A percentile compares a stretch with the other conserved stretches of the same genome.
These are phyloP conservation scores for Orbilia javanica DNA, from an alignment of 2,329 filamentous ascomycete genomes.

Conservation along the genomic window DNA sequence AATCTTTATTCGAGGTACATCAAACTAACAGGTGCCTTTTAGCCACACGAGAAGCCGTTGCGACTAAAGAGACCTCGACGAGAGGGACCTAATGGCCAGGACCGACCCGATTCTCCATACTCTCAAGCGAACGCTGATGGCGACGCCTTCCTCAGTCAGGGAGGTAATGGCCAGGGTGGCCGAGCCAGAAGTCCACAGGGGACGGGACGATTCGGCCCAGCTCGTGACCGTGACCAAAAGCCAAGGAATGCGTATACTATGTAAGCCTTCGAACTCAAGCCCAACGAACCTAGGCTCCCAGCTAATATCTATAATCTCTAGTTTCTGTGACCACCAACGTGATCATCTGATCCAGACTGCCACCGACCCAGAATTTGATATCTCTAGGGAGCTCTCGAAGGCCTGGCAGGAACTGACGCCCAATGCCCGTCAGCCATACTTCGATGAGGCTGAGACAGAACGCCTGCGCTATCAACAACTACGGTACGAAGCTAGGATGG, in stretches of 20 bases:
- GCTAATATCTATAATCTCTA: conserved; percentile 46
- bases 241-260: conserved; percentile 63
- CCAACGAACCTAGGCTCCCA: no score
- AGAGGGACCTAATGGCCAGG: conserved; percentile 61
- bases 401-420: conserved; percentile 62
- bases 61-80: conserved; percentile 73
- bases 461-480: conserved; percentile 60
- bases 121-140: conserved; percentile 59
- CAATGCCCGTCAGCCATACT: conserved; percentile 62
- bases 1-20: neutral
- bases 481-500: conserved; percentile 60
- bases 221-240: conserved; percentile 59
- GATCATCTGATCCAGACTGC: conserved; percentile 61
- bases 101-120: conserved; percentile 61
- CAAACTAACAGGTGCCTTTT: conserved; percentile 42
- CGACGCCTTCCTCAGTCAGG: conserved; percentile 32
- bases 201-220: conserved; percentile 47
- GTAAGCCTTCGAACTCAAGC: conserved; percentile 52
- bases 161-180: conserved; percentile 4
- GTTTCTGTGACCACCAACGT: conserved; percentile 62
- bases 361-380: conserved; percentile 62
- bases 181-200: conserved; percentile 47
- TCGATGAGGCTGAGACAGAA: conserved; percentile 62
- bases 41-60: conserved; percentile 83
- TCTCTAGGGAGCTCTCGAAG: conserved; percentile 62